Evolutionary conservation across 192 early-diverging fungal species (phyloP).

Genomic region (Phlyctochytrium planicorne): DNA sequence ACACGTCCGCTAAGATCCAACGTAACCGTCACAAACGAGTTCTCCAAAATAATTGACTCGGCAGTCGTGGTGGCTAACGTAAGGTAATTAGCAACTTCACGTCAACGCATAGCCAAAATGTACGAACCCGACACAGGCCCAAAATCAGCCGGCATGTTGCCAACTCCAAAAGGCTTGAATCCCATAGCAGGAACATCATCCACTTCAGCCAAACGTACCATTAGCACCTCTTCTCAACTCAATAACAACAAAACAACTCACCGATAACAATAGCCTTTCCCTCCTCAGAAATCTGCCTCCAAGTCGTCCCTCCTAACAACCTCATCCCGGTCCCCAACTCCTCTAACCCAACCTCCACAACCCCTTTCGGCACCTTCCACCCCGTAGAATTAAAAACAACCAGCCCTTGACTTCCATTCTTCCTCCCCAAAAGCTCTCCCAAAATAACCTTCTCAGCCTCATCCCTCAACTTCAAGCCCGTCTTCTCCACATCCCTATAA

Average conservation of each 20-base stretch:
- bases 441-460: slow-evolving; percentile 27
- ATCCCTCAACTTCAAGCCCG: slow-evolving; percentile 32
- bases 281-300: slow-evolving; percentile 18
- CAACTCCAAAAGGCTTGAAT: slow-evolving; percentile 11
- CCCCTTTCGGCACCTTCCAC: neutral
- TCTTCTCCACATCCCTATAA: slow-evolving; percentile 44
- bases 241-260: slow-evolving; percentile 10
- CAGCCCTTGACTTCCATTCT: neutral
- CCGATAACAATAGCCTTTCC: slow-evolving; percentile 22
- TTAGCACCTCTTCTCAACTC: neutral
- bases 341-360: slow-evolving; percentile 25
- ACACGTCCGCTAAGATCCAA: slow-evolving; percentile 78
- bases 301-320: slow-evolving; percentile 13
- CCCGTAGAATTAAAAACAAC: neutral
- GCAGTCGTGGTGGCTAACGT: slow-evolving; percentile 3
- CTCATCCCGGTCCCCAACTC: slow-evolving; percentile 3
- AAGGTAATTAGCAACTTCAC: neutral
- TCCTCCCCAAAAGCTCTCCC: slow-evolving; percentile 5
- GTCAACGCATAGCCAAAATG: neutral
- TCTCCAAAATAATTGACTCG: slow-evolving; percentile 63
- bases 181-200: slow-evolving; percentile 3
- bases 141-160: slow-evolving; percentile 27
- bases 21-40: slow-evolving; percentile 66
- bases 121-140: slow-evolving; percentile 26
- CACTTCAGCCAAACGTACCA: slow-evolving; percentile 13